Conservation (phyloP, 768 basidiomycete genomes). For the Myochromella boudieri region DNA sequence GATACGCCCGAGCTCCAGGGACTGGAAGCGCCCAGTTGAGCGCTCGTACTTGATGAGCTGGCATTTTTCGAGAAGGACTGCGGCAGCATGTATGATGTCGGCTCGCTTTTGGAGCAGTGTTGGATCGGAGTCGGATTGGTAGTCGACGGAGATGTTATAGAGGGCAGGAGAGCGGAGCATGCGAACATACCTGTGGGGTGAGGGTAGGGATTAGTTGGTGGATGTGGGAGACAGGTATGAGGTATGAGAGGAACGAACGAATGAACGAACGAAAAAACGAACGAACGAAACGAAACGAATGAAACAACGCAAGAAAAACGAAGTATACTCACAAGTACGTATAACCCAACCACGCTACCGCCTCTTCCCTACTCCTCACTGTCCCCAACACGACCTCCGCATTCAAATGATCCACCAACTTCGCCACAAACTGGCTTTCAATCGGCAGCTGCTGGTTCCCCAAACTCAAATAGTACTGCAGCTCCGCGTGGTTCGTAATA, state of each 20-base stretch:
- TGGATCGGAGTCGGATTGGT: slow-evolving; percentile 82
- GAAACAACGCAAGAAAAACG: slow-evolving; percentile 9
- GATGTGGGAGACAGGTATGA: too few species aligned
- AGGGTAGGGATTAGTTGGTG: too few species aligned
- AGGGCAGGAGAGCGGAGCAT: slow-evolving; percentile 89
- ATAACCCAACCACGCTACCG: slow-evolving; percentile 96
- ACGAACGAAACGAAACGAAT: not conserved
- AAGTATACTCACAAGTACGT: slow-evolving; percentile 76
- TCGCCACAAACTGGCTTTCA: slow-evolving; percentile 91
- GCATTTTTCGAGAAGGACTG: slow-evolving; percentile 91
- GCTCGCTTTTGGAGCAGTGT: slow-evolving; percentile 89
- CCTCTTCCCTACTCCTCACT: slow-evolving; percentile 93
- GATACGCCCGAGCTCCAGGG: slow-evolving; percentile 91
- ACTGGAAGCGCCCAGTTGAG: slow-evolving; percentile 82
- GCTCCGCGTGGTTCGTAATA: slow-evolving; percentile 95
- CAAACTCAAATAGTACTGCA: slow-evolving; percentile 95
- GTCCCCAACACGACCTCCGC: slow-evolving; percentile 97
- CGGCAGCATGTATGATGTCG: slow-evolving; percentile 92
- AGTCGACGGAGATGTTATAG: slow-evolving; percentile 88
- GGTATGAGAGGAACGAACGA: too few species aligned
- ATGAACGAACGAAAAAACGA: slow-evolving; percentile 6
- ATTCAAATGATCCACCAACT: slow-evolving; percentile 93
- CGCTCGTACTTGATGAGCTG: slow-evolving; percentile 94
- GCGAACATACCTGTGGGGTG: slow-evolving; percentile 74
- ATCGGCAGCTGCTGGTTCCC: slow-evolving; percentile 98